Evolutionary conservation across 106 monocot species (phyloP).

Genomic region (Alisma plantagoaquatica): DNA sequence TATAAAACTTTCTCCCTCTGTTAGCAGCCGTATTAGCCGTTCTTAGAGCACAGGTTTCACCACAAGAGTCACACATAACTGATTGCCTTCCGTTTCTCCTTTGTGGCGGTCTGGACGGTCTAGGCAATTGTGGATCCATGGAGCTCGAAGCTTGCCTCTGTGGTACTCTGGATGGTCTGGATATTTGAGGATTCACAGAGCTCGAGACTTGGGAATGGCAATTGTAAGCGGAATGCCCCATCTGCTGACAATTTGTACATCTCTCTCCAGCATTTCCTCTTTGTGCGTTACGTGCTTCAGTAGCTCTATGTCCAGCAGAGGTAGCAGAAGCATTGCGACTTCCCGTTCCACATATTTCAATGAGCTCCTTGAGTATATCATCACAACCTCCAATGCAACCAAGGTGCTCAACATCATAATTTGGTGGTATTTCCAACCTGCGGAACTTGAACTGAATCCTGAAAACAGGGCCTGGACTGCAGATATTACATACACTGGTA

Average conservation of each 20-base stretch:
- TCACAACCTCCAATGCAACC: slow-evolving; percentile 96
- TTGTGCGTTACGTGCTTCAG: neutral
- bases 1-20: slow-evolving; percentile 75
- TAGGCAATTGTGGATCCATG: too few relatives aligned
- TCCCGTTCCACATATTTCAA: slow-evolving; percentile 70
- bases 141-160: neutral
- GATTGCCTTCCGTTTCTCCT: slow-evolving; percentile 18
- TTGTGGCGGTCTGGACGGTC: neutral
- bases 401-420: slow-evolving; percentile 80
- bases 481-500: slow-evolving; percentile 57
- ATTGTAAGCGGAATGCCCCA: neutral
- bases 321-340: slow-evolving; percentile 18
- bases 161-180: too few relatives aligned
- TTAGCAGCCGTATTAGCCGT: slow-evolving; percentile 78
- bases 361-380: slow-evolving; percentile 47
- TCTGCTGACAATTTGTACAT: neutral
- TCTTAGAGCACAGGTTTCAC: slow-evolving; percentile 41
- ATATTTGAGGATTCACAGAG: neutral
- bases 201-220: neutral
- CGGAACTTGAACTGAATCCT: slow-evolving; percentile 91
- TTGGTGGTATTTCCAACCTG: slow-evolving; percentile 84
- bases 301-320: neutral
- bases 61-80: slow-evolving; percentile 47
- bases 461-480: slow-evolving; percentile 83
- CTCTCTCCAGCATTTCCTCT: neutral